A percentile compares a stretch with the other conserved stretches of the same genome.
Conservation (phyloP, 768 basidiomycete genomes). For the Leccinum aurantiacum region DNA sequence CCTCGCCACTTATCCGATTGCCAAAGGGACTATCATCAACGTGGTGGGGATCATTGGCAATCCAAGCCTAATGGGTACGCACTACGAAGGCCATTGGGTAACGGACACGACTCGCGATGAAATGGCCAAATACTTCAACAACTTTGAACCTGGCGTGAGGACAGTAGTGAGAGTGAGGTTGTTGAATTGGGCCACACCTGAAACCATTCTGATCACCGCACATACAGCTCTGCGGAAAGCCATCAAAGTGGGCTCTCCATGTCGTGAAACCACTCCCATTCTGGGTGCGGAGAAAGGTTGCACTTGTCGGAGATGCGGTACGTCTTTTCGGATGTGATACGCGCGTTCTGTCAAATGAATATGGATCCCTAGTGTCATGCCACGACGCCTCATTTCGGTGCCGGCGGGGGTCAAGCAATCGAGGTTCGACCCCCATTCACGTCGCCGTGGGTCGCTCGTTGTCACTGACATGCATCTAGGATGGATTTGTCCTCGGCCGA, state of each 20-base stretch:
- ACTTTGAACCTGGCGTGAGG: slow-evolving; percentile 40
- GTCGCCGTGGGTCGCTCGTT: neutral
- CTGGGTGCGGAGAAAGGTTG: slow-evolving; percentile 40
- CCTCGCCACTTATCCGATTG: slow-evolving; percentile 41
- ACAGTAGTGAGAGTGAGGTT: slow-evolving; percentile 30
- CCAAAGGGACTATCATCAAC: slow-evolving; percentile 38
- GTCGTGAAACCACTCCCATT: slow-evolving; percentile 41
- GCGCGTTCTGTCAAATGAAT: neutral
- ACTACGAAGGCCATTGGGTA: slow-evolving; percentile 34
- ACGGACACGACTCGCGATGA: slow-evolving; percentile 34
- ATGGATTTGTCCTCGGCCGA: slow-evolving; percentile 25
- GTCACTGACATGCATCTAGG: slow-evolving; percentile 3
- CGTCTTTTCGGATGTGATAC: neutral
- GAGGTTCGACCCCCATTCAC: slow-evolving; percentile 11
- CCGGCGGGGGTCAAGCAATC: slow-evolving; percentile 30
- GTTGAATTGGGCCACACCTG: neutral
- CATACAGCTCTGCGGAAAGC: slow-evolving; percentile 35
- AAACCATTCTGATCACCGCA: neutral
- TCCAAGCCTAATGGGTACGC: slow-evolving; percentile 29
- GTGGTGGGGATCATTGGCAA: slow-evolving; percentile 33
- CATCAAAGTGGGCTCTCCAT: slow-evolving; percentile 47
- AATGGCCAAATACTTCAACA: slow-evolving; percentile 28
- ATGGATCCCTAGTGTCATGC: slow-evolving; percentile 20
- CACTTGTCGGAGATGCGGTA: slow-evolving; percentile 50
- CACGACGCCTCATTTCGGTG: slow-evolving; percentile 26